Conservation (phyloP, 371 early-diverging fungal species). For the Syncephalastrum monosporum region DNA sequence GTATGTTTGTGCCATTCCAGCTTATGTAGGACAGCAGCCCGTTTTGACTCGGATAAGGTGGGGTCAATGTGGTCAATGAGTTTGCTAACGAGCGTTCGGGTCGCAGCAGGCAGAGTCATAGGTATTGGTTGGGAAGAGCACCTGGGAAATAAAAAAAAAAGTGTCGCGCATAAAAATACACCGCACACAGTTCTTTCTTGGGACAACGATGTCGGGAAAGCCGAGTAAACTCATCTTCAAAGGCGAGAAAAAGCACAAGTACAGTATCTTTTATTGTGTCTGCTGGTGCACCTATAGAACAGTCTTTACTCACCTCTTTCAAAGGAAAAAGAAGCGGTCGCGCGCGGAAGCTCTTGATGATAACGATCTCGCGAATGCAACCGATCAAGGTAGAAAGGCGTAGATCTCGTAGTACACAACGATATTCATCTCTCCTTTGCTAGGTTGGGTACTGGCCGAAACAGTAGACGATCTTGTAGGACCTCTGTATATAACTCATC, state of each 20-base stretch:
- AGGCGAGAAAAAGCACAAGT: constrained; percentile 56
- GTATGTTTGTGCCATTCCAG: neutral
- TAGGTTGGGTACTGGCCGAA: constrained; percentile 71
- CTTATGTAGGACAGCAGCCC: too few species aligned
- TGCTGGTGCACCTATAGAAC: neutral
- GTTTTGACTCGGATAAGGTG: too few species aligned
- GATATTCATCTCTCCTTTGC: constrained; percentile 1
- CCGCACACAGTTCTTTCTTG: too few species aligned
- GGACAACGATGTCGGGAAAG: constrained; percentile 18
- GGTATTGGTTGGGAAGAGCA: too few species aligned
- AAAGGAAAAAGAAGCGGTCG: constrained; percentile 57
- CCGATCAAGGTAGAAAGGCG: constrained; percentile 36
- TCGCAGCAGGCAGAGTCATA: too few species aligned
- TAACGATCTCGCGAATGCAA: constrained; percentile 21
- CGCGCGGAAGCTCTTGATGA: constrained; percentile 32
- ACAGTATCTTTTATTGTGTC: constrained; percentile 3
- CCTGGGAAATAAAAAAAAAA: too few species aligned
- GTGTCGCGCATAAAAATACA: too few species aligned
- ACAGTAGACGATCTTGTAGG: constrained; percentile 66
- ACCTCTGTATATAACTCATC: constrained; percentile 67
- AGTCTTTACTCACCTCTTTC: neutral
- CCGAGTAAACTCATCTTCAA: constrained; percentile 56
- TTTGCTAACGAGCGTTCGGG: too few species aligned
- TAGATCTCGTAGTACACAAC: neutral
- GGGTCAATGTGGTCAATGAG: too few species aligned